Evolutionary conservation across 2,329 filamentous ascomycete genomes (phyloP).

Genomic region (Fusarium sp.): DNA sequence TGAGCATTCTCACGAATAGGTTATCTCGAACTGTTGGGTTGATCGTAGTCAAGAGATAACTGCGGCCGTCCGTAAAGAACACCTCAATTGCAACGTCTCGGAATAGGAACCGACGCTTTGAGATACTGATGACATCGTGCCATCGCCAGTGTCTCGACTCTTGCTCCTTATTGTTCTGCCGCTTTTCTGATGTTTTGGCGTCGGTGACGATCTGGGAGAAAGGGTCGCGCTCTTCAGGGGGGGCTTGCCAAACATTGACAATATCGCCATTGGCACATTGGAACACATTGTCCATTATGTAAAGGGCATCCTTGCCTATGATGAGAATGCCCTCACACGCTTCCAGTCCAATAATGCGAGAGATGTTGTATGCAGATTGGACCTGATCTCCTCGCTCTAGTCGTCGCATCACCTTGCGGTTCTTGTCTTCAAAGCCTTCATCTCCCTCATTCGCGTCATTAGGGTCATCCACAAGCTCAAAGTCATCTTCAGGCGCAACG

Average conservation of each 20-base stretch:
- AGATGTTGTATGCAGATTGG: conserved; percentile 94
- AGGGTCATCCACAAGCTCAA: conserved; percentile 94
- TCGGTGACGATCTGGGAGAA: conserved; percentile 93
- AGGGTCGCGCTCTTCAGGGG: conserved; percentile 88
- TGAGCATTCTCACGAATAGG: conserved; percentile 77
- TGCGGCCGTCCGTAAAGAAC: conserved; percentile 96
- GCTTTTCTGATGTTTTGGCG: conserved; percentile 68
- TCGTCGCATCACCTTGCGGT: conserved; percentile 95
- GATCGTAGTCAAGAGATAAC: conserved; percentile 89
- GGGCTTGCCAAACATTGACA: conserved; percentile 94
- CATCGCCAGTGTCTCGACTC: conserved; percentile 92
- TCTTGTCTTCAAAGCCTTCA: conserved; percentile 93
- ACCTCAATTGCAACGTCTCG: conserved; percentile 96
- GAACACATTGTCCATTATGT: conserved; percentile 96
- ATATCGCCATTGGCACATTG: conserved; percentile 95
- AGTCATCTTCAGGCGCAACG: conserved; percentile 78
- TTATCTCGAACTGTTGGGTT: conserved; percentile 79
- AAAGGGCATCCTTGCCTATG: conserved; percentile 88
- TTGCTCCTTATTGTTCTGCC: conserved; percentile 69
- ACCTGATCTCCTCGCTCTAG: conserved; percentile 91
- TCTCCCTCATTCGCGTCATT: conserved; percentile 79
- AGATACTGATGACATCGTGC: conserved; percentile 93
- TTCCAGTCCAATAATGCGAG: conserved; percentile 91
- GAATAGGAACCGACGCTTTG: conserved; percentile 93
- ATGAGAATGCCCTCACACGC: conserved; percentile 94